Evolutionary conservation across 2,329 filamentous ascomycete genomes (phyloP), one percentile per base, ranked within the genome.

Genomic region (Dactylonectria macrodidyma): DNA sequence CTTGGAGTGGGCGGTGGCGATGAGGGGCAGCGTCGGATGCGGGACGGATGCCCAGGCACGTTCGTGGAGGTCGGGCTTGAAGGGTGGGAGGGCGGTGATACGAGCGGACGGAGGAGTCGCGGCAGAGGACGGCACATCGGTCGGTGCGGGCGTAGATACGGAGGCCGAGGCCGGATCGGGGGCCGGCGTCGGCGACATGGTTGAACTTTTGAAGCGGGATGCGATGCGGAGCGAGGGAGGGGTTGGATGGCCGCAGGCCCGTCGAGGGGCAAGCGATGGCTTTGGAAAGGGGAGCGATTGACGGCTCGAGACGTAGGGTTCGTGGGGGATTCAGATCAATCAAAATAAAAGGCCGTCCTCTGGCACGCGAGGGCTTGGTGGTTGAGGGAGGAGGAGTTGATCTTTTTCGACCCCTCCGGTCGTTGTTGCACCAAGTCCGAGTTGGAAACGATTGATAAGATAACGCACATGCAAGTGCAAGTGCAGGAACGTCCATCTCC

Each of bases 1-100:
- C 78, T 96, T 97, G 66, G 93, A 91, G 82, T 95, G 94, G 68
- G 94, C 92, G 19, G 95, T 98, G 65, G 95, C 96, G 75, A 98
- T 86, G 67, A 98, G 89, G 3, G 96, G 95, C 22, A 96, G 91
- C 33, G 91, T 92, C 2, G 95, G 95, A 78, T 99, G 96, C 1
- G 95, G 93, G 65, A 91, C 85, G 22, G 93, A 94, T 71, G 91
- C 90, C 96, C 96, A 99, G 76, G 94, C 92, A 74, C 96, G 93
- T 73, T 91, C 86, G 76, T 87, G 86, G 52, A 92, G 85, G 73
- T 89, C 85, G 41, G 86, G 88, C 58, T 84, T 84, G 77, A 90
- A 84, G 47, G 85, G 79, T 3, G 84, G 79, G 14, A 90, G 83
- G 24, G 87, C 82, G 60, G 78, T 75, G 73, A 90, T 79, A 59